Base-by-base conservation (phyloP, 2,329 filamentous ascomycete species). In the Domatiomyces globalis region DNA sequence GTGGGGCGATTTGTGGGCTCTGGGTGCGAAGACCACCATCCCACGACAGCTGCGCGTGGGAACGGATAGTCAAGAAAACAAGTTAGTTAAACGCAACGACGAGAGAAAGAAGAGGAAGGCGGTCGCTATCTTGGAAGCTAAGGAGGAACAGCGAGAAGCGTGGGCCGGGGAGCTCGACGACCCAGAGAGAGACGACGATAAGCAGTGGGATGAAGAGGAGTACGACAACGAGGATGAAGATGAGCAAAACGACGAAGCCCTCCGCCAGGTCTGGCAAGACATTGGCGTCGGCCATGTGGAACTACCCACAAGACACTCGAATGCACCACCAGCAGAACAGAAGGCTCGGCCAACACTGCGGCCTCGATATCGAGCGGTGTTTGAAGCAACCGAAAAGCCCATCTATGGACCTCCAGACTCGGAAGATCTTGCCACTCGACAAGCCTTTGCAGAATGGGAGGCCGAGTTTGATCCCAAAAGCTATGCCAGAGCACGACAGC, bases 1-100 rank as follows among this genome's bases (percentile, higher is more conserved):
- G 49, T 96, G 90, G 92, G 92, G 92, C 42, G 92, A 96, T 65
- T 73, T 96, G 8, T 98, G 92, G 92, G 88, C 90, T 0, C 73
- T 96, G 0, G 92, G 92, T 0, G 90, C 89, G 19, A 96, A 96
- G 74, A 94, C 87, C 0, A 76, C 87, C 10, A 77, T 84, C 3
- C 63, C 68, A 1, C 73, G 85, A 46, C 73, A 71, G 12, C 69
- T 85, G 44, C 77, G 81, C 10, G 9, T 39, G 33, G 33, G 33
- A 10, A 15, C 10, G 2, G 33, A 39, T 2, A 39, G 33, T 15
- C 33, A 39, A 15, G 33, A 39, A 39, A 39, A 39, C 33, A 39
- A 39, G 33, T 39, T 5, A 15, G 15, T 5, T 10, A 39, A 15
- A 39, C 10, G 33, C 10, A 39, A 39, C 12, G 33, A 39, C 4